Evolutionary conservation across 352 stramenopile genomes (phyloP).

Genomic region (Aphanomyces euteiches): DNA sequence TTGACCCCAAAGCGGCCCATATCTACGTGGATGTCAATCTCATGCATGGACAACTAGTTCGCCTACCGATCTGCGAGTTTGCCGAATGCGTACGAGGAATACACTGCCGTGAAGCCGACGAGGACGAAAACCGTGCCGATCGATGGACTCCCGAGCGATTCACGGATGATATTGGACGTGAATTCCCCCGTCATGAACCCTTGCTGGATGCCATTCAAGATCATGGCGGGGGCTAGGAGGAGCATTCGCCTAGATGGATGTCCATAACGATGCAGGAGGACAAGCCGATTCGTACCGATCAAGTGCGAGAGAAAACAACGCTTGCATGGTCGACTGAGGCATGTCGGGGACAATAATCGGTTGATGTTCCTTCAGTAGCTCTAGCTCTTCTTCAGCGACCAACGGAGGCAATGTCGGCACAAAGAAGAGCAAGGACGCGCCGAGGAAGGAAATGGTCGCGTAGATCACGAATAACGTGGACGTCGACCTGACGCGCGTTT

Average conservation of each 20-base stretch:
- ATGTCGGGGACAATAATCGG: neutral
- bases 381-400: neutral
- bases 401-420: neutral
- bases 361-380: neutral
- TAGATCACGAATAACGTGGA: conserved; percentile 4
- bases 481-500: conserved; percentile 4
- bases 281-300: neutral
- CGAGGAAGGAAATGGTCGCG: neutral
- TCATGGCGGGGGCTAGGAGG: conserved; percentile 4
- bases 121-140: conserved; percentile 17
- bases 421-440: conserved; percentile 6
- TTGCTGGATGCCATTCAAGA: conserved; percentile 26
- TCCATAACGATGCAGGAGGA: neutral
- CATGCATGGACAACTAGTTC: neutral
- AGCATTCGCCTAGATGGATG: conserved; percentile 14
- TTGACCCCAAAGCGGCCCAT: conserved; percentile 6
- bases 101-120: conserved; percentile 1
- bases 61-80: conserved; percentile 7
- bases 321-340: conserved; percentile 3
- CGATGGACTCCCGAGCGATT: conserved; percentile 11
- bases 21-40: neutral
- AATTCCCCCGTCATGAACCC: conserved; percentile 21
- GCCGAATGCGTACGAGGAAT: conserved; percentile 17
- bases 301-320: neutral
- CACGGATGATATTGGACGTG: conserved; percentile 17